Evolutionary conservation across 1,284 basidiomycete species (phyloP), one percentile per base, ranked within the genome.

Genomic region (Gymnopus androsaceus): DNA sequence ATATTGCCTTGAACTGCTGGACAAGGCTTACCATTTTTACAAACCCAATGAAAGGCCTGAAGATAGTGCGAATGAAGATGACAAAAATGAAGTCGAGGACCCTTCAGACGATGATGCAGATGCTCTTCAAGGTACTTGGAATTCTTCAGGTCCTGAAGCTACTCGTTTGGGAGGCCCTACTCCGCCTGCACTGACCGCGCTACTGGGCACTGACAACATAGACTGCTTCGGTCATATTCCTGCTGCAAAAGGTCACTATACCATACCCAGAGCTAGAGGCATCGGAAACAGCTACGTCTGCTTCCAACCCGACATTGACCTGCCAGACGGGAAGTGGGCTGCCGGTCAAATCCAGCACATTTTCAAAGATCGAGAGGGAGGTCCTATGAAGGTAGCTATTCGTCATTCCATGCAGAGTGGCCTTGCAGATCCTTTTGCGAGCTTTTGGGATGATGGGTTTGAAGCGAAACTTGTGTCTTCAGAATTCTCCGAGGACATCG

Each of bases 301-400:
- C 37, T 51, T 56, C 33, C 34, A 14, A 23, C n/a, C 54, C 3
- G 17, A 19, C 4, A 1, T 14, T 31, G 17, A 21, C 14, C 11
- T 27, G 8, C 23, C 38, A 4, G 21, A 23, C 17, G 19, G 25
- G 15, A 6, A 25, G 21, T 56, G 54, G 54, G 4, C n/a, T 3
- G 47, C 54, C n/a, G 54, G 47, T 31, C 54, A 48, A 12, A 56
- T 56, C n/a, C 46, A 51, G 30, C 47, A 51, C 31, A 49, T 56
- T 23, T 56, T 51, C 19, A 49, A 42, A 27, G 21, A 11, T 21
- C 7, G 12, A 1, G 12, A 21, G 9, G 14, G 12, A 12, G 17
- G 40, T 41, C 40, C 40, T 11, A 21, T 41, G 11, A 17, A 41
- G 25, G 4, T 41, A 8, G 21, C 40, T 21, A 23, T 41, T 25